Percentiles rank a stretch among this genome's conserved stretches.
phyloP scores from a whole-genome alignment of 306 rosid species.

The Carpinus viminea region DNA sequence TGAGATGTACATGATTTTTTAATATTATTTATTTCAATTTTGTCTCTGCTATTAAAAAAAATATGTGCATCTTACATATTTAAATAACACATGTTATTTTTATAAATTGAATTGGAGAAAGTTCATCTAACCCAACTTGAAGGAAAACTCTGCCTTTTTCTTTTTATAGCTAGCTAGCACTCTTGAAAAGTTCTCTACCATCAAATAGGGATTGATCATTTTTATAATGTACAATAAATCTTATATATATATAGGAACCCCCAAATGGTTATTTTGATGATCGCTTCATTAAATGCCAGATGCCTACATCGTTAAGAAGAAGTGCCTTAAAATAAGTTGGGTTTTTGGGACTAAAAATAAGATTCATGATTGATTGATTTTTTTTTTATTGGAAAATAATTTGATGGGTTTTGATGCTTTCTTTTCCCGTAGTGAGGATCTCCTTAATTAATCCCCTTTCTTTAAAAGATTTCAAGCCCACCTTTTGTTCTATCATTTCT shows the following conservation, averaged over 20 bases:
- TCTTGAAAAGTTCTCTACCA: neutral
- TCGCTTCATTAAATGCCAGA: too few relatives aligned
- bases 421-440: neutral
- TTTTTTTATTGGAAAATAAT: neutral
- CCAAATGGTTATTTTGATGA: neutral
- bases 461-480: neutral
- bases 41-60: too few relatives aligned
- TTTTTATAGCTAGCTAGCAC: too few relatives aligned
- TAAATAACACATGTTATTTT: too few relatives aligned
- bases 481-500: neutral
- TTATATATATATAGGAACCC: neutral
- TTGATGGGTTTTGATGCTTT: neutral
- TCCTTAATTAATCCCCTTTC: neutral
- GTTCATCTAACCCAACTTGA: too few relatives aligned
- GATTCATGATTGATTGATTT: neutral
- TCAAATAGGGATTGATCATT: neutral
- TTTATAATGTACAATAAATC: neutral
- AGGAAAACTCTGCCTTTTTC: too few relatives aligned
- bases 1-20: too few relatives aligned
- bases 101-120: too few relatives aligned
- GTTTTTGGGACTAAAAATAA: neutral
- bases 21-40: too few relatives aligned
- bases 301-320: neutral
- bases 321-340: neutral
- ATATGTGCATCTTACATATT: too few relatives aligned